phyloP scores from a whole-genome alignment of 164 flowering plant species.

The Tetrastigma voinierianum region DNA sequence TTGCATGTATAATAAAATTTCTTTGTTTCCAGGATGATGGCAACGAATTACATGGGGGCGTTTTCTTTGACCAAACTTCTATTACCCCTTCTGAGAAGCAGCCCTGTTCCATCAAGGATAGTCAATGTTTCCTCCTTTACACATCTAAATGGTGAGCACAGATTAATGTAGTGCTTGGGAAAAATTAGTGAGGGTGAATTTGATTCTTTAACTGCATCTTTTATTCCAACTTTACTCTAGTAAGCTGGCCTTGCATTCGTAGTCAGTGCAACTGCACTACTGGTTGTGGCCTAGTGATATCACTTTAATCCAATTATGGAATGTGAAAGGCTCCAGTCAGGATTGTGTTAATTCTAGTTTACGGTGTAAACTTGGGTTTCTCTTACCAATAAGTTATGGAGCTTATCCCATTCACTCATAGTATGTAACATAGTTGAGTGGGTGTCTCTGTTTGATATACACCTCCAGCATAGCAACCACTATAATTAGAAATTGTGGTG shows the following conservation, averaged over 20 bases:
- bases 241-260: no score
- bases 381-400: no score
- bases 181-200: not conserved
- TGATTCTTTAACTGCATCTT: not conserved
- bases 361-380: no score
- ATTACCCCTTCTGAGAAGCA: conserved; percentile 70
- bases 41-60: conserved; percentile 84
- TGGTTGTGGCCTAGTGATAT: no score
- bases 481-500: not conserved
- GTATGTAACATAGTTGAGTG: no score
- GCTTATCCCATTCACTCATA: no score
- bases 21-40: conserved; percentile 72
- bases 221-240: not conserved
- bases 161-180: not conserved
- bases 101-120: conserved; percentile 73
- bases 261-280: no score
- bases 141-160: conserved; percentile 68
- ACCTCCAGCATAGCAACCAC: not conserved
- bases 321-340: no score
- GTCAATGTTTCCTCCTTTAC: conserved; percentile 91
- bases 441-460: not conserved
- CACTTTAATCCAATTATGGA: no score
- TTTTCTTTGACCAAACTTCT: conserved; percentile 73
- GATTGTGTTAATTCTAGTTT: no score
- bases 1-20: not conserved